Base-by-base conservation (phyloP, 2,329 filamentous ascomycete species). In the Stagonosporopsis chrysanthemi region DNA sequence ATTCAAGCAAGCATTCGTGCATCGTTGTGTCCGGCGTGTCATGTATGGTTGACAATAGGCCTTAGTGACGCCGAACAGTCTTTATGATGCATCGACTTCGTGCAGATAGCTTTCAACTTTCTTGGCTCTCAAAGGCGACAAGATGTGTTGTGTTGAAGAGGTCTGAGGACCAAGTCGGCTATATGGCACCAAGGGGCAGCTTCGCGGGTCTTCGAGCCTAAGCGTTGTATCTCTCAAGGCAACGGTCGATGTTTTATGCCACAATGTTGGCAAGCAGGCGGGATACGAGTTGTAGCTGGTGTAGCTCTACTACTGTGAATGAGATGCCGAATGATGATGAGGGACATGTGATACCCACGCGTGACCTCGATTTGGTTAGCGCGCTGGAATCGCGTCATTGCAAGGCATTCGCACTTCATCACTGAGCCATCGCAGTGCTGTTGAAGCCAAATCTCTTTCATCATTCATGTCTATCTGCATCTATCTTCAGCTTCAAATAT, bases 341-440 rank as follows among this genome's bases (percentile, higher is more conserved):
- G 6, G 5, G 3, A 9, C 7, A 7, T 3, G 31, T 33, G 3
- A 11, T 19, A 6, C 6, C n/a, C n/a, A 24, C 38, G 38, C 29
- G 28, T 23, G 26, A 4, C 22, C 39, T 29, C 31, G 11, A 43
- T 31, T 19, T 6, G 44, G 29, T 49, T 55, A 55, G 52, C 31
- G 43, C 28, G 19, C 14, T 14, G 9, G 9, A 31, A 55, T 55
- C 51, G 43, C 43, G 51, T 54, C 51, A 54, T 54, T 24, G 15
- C 11, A 31, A 8, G 11, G 14, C 24, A 17, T 17, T 42, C 39
- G 39, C 39, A 49, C 39, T 38, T 11, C 33, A 50, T 45, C 35
- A 35, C 43, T 3, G n/a, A 22, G 40, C 26, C 24, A 33, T 14
- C 2, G 3, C 6, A 29, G 4, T 42, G 11, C 28, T 22, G 4